phyloP scores from a whole-genome alignment of 345 rosid species.

The Fremontodendron californicum region DNA sequence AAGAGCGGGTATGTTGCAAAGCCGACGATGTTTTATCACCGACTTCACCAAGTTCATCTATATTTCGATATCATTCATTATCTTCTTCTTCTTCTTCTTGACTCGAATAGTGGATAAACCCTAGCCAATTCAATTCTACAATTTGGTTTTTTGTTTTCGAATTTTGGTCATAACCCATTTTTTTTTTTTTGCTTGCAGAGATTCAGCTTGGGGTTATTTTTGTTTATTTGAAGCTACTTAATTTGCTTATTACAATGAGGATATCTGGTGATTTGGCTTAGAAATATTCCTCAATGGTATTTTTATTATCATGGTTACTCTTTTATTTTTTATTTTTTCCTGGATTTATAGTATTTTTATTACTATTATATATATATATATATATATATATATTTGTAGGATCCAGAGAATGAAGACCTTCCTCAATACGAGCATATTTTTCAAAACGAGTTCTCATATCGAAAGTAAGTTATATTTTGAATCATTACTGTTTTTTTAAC shows the following conservation, averaged over 20 bases:
- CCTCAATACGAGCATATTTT: conserved; percentile 54
- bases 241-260: not conserved
- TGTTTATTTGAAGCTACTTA: not conserved
- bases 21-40: too few species aligned
- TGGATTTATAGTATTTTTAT: too few species aligned
- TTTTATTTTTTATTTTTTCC: too few species aligned
- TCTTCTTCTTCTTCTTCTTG: not conserved
- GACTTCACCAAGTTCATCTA: not conserved
- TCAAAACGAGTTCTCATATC: conserved; percentile 67
- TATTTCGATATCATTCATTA: too few species aligned
- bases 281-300: too few species aligned
- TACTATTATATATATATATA: too few species aligned
- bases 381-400: too few species aligned
- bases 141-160: not conserved
- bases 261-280: too few species aligned
- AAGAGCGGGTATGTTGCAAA: not conserved
- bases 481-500: too few species aligned
- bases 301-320: too few species aligned
- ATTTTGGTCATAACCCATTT: not conserved
- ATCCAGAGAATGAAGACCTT: conserved; percentile 40
- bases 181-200: not conserved
- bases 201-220: not conserved
- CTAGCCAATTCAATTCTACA: not conserved
- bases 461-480: too few species aligned
- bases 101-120: not conserved